These are phyloP conservation scores for Lumnitzera racemosa DNA, from an alignment of 345 rosid genomes.

Conservation along the genomic window DNA sequence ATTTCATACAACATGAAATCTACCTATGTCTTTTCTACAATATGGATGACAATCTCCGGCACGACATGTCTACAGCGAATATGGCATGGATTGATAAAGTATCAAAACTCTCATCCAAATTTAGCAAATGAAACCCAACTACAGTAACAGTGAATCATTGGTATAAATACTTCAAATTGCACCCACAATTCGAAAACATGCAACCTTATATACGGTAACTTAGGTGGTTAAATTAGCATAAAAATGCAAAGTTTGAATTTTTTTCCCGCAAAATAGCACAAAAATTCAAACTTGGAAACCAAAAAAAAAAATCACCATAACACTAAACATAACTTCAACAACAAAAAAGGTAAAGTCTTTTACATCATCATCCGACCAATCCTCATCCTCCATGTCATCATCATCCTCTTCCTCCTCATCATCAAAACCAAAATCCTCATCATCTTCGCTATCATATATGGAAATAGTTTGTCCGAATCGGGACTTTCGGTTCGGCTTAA, in stretches of 20 bases:
- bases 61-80: too few species aligned
- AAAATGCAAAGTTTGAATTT: too few species aligned
- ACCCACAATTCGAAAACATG: neutral
- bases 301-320: neutral
- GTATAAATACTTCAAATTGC: neutral
- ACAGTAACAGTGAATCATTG: too few species aligned
- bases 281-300: neutral
- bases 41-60: too few species aligned
- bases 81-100: too few species aligned
- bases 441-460: constrained; percentile 39
- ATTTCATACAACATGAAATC: too few species aligned
- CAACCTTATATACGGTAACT: too few species aligned
- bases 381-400: constrained; percentile 19
- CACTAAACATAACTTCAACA: neutral
- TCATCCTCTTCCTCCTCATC: constrained; percentile 22
- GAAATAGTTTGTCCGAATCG: constrained; percentile 40
- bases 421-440: constrained; percentile 22
- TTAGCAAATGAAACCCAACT: too few species aligned
- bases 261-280: neutral
- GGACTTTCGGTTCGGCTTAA: constrained; percentile 67
- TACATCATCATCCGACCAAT: constrained; percentile 43
- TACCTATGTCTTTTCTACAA: too few species aligned
- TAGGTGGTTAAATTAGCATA: too few species aligned
- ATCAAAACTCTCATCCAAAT: neutral
- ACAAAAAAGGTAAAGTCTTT: constrained; percentile 21